A percentile compares a stretch with the other conserved stretches of the same genome.
Evolutionary conservation across 1,139 yeast species (phyloP).

Genomic region (Eremothecium cymbalariae): DNA sequence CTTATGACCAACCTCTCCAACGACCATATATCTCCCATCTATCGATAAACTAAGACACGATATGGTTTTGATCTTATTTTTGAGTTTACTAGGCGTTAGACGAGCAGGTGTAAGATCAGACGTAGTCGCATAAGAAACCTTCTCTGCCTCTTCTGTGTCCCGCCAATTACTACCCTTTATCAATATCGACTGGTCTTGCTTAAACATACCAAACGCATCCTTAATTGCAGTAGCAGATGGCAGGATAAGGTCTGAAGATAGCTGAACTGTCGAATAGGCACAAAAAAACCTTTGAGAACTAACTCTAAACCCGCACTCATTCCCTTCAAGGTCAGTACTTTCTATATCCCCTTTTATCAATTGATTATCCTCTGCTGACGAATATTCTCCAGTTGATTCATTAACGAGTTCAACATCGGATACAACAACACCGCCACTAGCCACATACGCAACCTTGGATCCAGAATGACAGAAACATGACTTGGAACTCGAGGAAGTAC

Average conservation of each 20-base stretch:
- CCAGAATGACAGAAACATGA: slow-evolving; percentile 5
- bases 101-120: slow-evolving; percentile 10
- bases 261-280: slow-evolving; percentile 8
- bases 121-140: slow-evolving; percentile 1
- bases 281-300: slow-evolving; percentile 10
- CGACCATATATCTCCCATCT: slow-evolving; percentile 8
- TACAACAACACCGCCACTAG: slow-evolving; percentile 7
- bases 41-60: slow-evolving; percentile 9
- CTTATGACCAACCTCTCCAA: slow-evolving; percentile 10
- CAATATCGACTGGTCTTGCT: slow-evolving; percentile 10
- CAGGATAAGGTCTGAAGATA: neutral
- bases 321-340: too few species aligned
- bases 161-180: slow-evolving; percentile 8
- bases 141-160: slow-evolving; percentile 7
- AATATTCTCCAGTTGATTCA: neutral
- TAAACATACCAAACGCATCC: slow-evolving; percentile 7
- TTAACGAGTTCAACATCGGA: slow-evolving; percentile 1
- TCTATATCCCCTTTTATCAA: too few species aligned
- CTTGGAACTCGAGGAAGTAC: slow-evolving; percentile 4
- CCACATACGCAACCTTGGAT: slow-evolving; percentile 3
- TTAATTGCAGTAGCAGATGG: slow-evolving; percentile 1
- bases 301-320: too few species aligned
- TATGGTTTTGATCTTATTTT: slow-evolving; percentile 9
- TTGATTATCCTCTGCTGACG: too few species aligned
- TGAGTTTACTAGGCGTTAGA: slow-evolving; percentile 8